These are phyloP conservation scores for Penicillium sp. DNA, from an alignment of 2,329 filamentous ascomycete species.

Conservation along the genomic window DNA sequence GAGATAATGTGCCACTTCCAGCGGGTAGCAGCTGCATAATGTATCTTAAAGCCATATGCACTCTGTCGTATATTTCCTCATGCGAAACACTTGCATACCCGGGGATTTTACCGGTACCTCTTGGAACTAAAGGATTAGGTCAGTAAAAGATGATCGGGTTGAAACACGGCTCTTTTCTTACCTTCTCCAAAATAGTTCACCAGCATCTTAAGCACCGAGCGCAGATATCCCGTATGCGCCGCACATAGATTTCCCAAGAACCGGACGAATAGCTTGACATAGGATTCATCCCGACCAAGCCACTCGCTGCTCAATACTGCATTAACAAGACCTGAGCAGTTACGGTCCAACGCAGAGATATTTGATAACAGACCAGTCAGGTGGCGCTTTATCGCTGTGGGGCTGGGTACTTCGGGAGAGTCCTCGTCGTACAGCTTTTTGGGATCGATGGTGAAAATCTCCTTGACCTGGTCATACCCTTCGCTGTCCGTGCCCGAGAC, in stretches of 20 bases:
- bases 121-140: slow-evolving; percentile 45
- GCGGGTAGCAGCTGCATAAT: slow-evolving; percentile 79
- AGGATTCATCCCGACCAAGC: slow-evolving; percentile 59
- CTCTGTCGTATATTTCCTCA: slow-evolving; percentile 64
- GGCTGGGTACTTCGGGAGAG: slow-evolving; percentile 46
- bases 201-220: slow-evolving; percentile 71
- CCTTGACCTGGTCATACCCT: slow-evolving; percentile 54
- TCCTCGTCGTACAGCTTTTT: slow-evolving; percentile 35
- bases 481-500: slow-evolving; percentile 50
- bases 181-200: slow-evolving; percentile 68
- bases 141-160: neutral
- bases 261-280: slow-evolving; percentile 53
- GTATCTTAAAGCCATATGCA: slow-evolving; percentile 72
- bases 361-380: slow-evolving; percentile 56
- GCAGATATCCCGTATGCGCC: slow-evolving; percentile 75
- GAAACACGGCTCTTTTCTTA: slow-evolving; percentile 21
- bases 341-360: slow-evolving; percentile 52
- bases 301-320: slow-evolving; percentile 57
- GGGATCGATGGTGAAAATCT: slow-evolving; percentile 49
- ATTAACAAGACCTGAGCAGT: slow-evolving; percentile 56
- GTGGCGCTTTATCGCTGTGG: slow-evolving; percentile 54
- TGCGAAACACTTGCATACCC: slow-evolving; percentile 57
- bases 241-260: slow-evolving; percentile 66
- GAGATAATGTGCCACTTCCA: slow-evolving; percentile 65
- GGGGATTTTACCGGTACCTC: slow-evolving; percentile 49